phyloP scores from a whole-genome alignment of 306 rosid species.

The Mucuna pruriens region DNA sequence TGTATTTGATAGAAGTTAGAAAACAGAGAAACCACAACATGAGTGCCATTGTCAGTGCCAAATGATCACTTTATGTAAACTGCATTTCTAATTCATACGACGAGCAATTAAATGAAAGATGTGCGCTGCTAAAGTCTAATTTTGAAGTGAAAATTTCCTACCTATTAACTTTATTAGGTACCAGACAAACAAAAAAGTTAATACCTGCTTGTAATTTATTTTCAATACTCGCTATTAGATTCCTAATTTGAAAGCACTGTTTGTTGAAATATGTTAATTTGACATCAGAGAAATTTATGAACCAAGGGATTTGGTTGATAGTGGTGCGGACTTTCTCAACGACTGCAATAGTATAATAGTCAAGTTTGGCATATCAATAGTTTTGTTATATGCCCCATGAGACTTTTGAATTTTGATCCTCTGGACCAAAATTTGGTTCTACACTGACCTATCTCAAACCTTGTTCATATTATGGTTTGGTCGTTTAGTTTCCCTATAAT shows the following conservation, averaged over 20 bases:
- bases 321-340: not conserved
- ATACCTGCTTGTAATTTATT: not conserved
- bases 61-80: not conserved
- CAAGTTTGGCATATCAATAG: slow-evolving; percentile 25
- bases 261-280: slow-evolving; percentile 29
- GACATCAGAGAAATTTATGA: not conserved
- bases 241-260: slow-evolving; percentile 23
- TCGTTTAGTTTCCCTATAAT: not conserved
- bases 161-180: not conserved
- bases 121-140: not conserved
- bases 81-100: not conserved
- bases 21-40: not conserved
- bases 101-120: not conserved
- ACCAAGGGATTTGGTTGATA: not conserved
- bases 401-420: not conserved
- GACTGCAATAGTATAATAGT: not conserved
- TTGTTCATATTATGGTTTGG: not conserved
- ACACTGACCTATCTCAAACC: not conserved
- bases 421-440: not conserved
- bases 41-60: not conserved
- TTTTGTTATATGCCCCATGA: not conserved
- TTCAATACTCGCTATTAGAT: not conserved
- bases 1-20: not conserved
- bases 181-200: not conserved
- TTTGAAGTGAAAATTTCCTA: not conserved